Base-by-base conservation (phyloP, 345 rosid species). In the Garcia nutans region DNA sequence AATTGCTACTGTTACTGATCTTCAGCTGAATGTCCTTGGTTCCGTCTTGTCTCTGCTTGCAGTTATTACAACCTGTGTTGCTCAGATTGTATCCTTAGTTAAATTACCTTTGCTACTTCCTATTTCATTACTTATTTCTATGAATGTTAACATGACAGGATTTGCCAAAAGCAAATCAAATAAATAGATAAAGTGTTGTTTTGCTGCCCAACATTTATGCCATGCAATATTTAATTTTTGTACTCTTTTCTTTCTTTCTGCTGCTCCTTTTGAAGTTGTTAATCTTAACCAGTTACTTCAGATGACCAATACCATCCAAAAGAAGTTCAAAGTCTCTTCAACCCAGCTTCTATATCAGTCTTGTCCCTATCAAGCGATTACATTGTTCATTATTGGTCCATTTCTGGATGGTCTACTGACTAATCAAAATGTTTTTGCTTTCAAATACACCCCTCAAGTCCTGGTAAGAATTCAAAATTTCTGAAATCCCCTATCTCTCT, bases 291-390 rank as follows among this genome's bases (percentile, higher is more conserved):
- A 80, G 31, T 69, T 42, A 63, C 58, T 50, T 79, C 84, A 96
- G 99, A 96, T 96, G 99, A 96, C 99, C 78, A 96, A 96, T 81
- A 96, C 99, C 56, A 96, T 96, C 85, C 99, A 96, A 88, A 96
- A 96, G 93, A 96, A 93, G 85, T 96, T 92, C 87, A 96, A 93
- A 82, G 98, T 96, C 65, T 96, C 99, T 71, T 96, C 99, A 58
- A 96, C 99, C 69, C 99, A 96, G 71, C 98, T 96, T 78, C 88
- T 96, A 63, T 96, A 96, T 80, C 99, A 96, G 86, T 96, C 99
- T 52, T 93, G 97, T 84, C 99, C 99, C 15, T 96, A 96, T 80
- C 99, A 96, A 82, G 99, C 99, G 0, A 76, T 93, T 44, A 96
- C 98, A 28, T 85, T 96, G 84, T 96, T 96, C 76, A 76, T 96